phyloP scores from a whole-genome alignment of 1,139 yeast genomes.

The Kodamaea fungicola region DNA sequence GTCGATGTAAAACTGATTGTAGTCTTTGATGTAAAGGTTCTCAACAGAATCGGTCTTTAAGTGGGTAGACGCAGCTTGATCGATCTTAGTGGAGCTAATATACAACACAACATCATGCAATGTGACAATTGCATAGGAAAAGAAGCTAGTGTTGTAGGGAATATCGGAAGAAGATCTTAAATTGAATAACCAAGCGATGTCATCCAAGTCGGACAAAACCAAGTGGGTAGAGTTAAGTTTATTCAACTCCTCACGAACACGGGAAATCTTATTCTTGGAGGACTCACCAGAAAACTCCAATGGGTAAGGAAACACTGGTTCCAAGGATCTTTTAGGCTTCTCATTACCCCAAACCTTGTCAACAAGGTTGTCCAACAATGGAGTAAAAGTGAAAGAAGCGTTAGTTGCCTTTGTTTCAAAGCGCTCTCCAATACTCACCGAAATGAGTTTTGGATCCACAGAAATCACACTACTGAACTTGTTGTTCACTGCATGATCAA shows the following conservation, averaged over 20 bases:
- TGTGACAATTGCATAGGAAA: conserved; percentile 41
- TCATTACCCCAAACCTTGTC: conserved; percentile 42
- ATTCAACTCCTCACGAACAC: conserved; percentile 25
- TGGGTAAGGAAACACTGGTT: conserved; percentile 37
- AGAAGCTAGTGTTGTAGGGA: conserved; percentile 51
- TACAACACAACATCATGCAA: conserved; percentile 30
- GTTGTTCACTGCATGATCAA: conserved; percentile 31
- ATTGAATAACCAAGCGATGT: conserved; percentile 55
- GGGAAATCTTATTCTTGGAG: conserved; percentile 28
- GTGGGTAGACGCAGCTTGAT: conserved; percentile 16
- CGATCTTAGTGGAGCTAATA: conserved; percentile 34
- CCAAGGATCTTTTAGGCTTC: conserved; percentile 36
- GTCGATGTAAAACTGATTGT: conserved; percentile 31
- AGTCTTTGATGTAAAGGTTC: conserved; percentile 28
- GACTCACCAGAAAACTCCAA: conserved; percentile 44
- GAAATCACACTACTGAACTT: conserved; percentile 37
- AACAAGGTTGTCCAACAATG: conserved; percentile 33
- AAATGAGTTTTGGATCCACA: conserved; percentile 37
- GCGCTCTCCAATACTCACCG: conserved; percentile 32
- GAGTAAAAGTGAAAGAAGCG: conserved; percentile 26
- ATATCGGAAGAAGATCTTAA: conserved; percentile 44
- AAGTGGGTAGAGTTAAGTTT: conserved; percentile 23
- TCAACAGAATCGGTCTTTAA: conserved; percentile 20
- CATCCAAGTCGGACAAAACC: conserved; percentile 46
- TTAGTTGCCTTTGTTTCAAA: conserved; percentile 21